Evolutionary conservation across 495 filamentous ascomycete species (phyloP).

Genomic region (Choiromyces venosus): DNA sequence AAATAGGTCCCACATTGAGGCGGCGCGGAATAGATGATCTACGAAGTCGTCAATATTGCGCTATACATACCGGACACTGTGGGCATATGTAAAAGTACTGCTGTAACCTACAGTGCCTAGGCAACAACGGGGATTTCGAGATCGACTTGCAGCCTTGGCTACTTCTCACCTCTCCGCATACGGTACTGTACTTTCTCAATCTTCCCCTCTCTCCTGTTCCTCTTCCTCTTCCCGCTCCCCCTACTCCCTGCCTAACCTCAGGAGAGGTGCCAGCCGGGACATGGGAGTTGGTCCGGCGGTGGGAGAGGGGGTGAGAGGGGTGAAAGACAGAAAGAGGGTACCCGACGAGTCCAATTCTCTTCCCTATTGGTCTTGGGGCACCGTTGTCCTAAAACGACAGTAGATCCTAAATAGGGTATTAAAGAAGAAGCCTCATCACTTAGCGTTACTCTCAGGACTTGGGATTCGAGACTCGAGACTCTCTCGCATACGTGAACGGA

Average conservation of each 20-base stretch:
- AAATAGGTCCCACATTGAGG: constrained; percentile 14
- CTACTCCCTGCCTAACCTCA: background rate
- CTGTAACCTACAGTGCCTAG: background rate
- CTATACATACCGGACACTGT: constrained; percentile 7
- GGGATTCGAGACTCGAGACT: constrained; percentile 9
- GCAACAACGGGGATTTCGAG: constrained; percentile 34
- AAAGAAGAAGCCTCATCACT: constrained; percentile 17
- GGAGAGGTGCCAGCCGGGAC: background rate
- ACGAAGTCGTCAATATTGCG: constrained; percentile 40
- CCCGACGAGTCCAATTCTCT: background rate
- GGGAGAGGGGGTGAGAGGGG: background rate
- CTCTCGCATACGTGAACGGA: constrained; percentile 40
- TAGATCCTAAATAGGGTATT: constrained; percentile 23
- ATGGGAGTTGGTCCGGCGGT: background rate
- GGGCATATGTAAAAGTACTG: background rate
- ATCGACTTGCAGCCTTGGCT: constrained; percentile 16
- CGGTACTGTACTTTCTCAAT: background rate
- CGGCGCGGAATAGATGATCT: constrained; percentile 34
- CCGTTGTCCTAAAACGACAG: constrained; percentile 26
- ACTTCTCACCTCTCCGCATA: background rate
- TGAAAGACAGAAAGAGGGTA: background rate
- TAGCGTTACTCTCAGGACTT: constrained; percentile 4
- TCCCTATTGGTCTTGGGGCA: background rate
- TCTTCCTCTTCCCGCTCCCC: background rate
- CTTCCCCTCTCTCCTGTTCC: background rate